Conservation (phyloP, 106 monocot genomes). For the Phalaenopsis aphrodite region DNA sequence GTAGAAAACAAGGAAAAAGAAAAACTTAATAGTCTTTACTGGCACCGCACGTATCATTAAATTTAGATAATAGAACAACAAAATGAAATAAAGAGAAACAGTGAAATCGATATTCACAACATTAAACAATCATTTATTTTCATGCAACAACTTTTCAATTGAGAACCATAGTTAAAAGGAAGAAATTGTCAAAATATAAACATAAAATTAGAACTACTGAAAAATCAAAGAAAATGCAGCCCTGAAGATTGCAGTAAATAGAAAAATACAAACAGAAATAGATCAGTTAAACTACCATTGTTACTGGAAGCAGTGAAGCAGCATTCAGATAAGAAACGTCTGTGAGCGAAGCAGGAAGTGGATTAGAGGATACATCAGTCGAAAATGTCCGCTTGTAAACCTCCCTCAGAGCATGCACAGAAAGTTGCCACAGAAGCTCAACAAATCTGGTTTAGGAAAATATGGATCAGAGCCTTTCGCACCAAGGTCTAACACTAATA, state of each 20-base stretch:
- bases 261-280: not conserved
- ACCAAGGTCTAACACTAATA: not conserved
- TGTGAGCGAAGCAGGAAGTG: slow-evolving; percentile 69
- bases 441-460: slow-evolving; percentile 61
- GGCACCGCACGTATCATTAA: no score
- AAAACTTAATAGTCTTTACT: no score
- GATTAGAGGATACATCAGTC: slow-evolving; percentile 70
- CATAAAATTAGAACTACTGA: not conserved
- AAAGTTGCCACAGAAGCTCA: slow-evolving; percentile 99
- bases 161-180: not conserved
- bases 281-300: slow-evolving; percentile 43
- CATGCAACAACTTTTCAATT: no score
- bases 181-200: not conserved
- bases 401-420: slow-evolving; percentile 90
- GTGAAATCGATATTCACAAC: no score
- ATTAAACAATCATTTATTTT: no score
- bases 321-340: slow-evolving; percentile 91
- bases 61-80: no score
- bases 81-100: no score
- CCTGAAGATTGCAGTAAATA: not conserved
- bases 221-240: not conserved
- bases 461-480: not conserved
- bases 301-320: slow-evolving; percentile 83
- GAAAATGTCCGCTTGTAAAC: slow-evolving; percentile 80
- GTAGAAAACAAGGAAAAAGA: no score